Base-by-base conservation (phyloP, 805 yeast species). In the Candida tibetensis region DNA sequence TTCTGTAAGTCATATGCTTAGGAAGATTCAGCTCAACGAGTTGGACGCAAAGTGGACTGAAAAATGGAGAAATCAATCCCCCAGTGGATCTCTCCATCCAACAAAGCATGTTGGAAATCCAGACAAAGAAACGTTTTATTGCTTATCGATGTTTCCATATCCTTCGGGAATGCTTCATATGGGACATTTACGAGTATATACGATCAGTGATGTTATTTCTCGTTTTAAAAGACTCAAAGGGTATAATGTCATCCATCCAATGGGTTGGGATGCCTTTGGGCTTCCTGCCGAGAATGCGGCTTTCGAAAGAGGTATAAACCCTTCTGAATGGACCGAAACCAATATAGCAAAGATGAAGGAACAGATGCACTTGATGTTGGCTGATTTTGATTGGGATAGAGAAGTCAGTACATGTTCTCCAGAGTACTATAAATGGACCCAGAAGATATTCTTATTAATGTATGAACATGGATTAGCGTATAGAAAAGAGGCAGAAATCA, bases 251-350 rank as follows among this genome's bases (percentile, higher is more conserved):
- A 70, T 91, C 2, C 96, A 93, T 56, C 97, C 98, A 0, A 90
- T 93, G 95, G 99, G 99, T 0, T 93, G 97, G 97, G 99, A 93
- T 68, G 95, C 98, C 0, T 93, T 93, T 71, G 99, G 99, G 1
- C 69, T 93, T 18, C 99, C 99, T 0, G 99, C 99, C 1, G 99
- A 93, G 58, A 93, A 93, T 59, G 99, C 99, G 0, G 99, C 99
- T 0, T 81, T 88, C 21, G 96, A 90, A 58, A 66, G 95, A 44
- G 79, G 79, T 1, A 71, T 87, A 9, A 79, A 78, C 45, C 97
- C 99, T 0, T 76, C 78, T 0, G 72, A 60, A 1, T 93, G 99
- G 99, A 93, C 99, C 0, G 71, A 65, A 29, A 53, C 66, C 12
- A 93, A 93, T 56, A 88, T 93, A n/a, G 64, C 60, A 1, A 85